Evolutionary conservation across 1,284 basidiomycete species (phyloP).

Genomic region (Rhodotorula sp.): DNA sequence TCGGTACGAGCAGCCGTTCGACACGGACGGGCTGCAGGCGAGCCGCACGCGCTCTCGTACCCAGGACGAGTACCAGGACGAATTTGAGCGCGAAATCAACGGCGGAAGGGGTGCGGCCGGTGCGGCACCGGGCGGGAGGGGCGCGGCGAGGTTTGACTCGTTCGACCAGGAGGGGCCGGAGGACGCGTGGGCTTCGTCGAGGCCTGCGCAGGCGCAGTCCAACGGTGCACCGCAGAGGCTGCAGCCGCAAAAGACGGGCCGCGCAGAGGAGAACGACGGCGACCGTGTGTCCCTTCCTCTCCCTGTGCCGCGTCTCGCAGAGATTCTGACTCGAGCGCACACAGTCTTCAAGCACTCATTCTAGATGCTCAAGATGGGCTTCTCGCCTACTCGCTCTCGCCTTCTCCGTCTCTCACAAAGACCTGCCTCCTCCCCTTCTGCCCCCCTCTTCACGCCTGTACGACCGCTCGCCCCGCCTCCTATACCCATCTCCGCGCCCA

Average conservation of each 20-base stretch:
- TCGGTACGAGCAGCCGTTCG: conserved; percentile 35
- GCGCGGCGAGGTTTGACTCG: conserved; percentile 27
- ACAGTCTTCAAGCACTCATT: conserved; percentile 38
- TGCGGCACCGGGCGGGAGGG: neutral
- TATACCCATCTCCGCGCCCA: neutral
- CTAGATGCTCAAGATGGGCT: conserved; percentile 4
- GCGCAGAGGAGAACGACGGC: conserved; percentile 20
- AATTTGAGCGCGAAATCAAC: conserved; percentile 43
- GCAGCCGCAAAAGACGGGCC: conserved; percentile 19
- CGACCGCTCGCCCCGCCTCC: neutral
- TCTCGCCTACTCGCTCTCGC: neutral
- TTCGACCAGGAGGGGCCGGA: conserved; percentile 37
- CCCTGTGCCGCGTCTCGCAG: neutral
- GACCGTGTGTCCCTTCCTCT: conserved; percentile 19
- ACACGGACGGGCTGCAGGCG: conserved; percentile 16
- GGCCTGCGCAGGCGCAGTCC: neutral
- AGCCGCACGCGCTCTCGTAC: conserved; percentile 15
- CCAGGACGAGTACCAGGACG: conserved; percentile 37
- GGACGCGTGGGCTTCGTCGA: conserved; percentile 28
- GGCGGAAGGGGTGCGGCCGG: neutral
- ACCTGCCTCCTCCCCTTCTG: too few species aligned
- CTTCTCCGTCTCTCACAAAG: neutral
- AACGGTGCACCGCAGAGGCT: neutral
- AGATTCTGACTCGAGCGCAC: neutral
- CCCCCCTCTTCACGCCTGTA: too few species aligned